Percentiles rank a stretch among this genome's conserved stretches.
phyloP scores from a whole-genome alignment of 202 grass and related monocot genomes.

The Schoenoplectus triqueter region DNA sequence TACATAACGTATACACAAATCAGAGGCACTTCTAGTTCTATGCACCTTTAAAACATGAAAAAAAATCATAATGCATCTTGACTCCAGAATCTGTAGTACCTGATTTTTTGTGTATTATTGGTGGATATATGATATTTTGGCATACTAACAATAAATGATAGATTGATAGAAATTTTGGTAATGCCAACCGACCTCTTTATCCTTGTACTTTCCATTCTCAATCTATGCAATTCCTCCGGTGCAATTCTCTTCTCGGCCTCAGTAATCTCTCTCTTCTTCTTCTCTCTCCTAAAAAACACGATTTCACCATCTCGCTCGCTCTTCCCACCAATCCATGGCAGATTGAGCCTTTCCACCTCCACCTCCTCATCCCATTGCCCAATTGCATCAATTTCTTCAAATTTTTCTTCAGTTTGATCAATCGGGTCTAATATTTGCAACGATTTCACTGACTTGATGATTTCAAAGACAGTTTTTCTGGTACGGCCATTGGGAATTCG shows the following conservation, averaged over 20 bases:
- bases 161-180: background rate
- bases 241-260: conserved; percentile 43
- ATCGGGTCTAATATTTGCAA: conserved; percentile 51
- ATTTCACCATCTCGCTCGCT: background rate
- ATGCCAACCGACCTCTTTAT: background rate
- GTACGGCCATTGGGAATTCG: conserved; percentile 70
- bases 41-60: background rate
- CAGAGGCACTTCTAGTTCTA: background rate
- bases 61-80: background rate
- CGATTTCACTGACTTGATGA: conserved; percentile 69
- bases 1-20: background rate
- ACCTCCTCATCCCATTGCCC: conserved; percentile 5
- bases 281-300: conserved; percentile 45
- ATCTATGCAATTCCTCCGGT: conserved; percentile 24
- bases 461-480: conserved; percentile 56
- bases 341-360: conserved; percentile 23
- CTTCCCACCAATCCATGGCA: conserved; percentile 36
- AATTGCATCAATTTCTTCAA: conserved; percentile 18
- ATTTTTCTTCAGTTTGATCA: conserved; percentile 3
- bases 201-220: conserved; percentile 32
- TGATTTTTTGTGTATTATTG: conserved; percentile 2
- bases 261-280: conserved; percentile 41
- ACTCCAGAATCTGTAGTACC: background rate
- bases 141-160: background rate
- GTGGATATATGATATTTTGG: background rate